phyloP scores from a whole-genome alignment of 768 basidiomycete genomes.

The Suillus subluteus region DNA sequence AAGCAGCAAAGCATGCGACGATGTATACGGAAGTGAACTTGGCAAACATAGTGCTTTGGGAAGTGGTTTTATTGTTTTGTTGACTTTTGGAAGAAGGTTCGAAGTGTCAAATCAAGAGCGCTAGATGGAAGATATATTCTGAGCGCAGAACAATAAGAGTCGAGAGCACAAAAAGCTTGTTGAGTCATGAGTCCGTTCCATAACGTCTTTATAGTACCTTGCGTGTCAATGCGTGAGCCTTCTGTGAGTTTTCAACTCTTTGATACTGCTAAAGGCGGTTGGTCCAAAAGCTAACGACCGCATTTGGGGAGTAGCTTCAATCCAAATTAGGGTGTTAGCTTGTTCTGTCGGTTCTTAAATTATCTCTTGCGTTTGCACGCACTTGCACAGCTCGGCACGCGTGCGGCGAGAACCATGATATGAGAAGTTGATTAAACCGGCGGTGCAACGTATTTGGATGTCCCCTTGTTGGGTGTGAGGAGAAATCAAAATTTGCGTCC shows the following conservation, averaged over 20 bases:
- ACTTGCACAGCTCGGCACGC: not conserved
- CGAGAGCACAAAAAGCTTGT: slow-evolving; percentile 20
- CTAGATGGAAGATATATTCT: slow-evolving; percentile 10
- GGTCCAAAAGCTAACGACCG: slow-evolving; percentile 21
- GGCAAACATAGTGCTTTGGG: slow-evolving; percentile 27
- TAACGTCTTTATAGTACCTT: slow-evolving; percentile 30
- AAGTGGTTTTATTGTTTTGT: slow-evolving; percentile 32
- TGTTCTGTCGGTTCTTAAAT: slow-evolving; percentile 21
- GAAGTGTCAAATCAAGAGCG: slow-evolving; percentile 5
- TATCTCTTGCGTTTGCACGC: not conserved
- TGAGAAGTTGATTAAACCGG: not conserved
- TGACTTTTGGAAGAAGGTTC: slow-evolving; percentile 1
- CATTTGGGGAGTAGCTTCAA: slow-evolving; percentile 27
- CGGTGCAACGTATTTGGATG: slow-evolving; percentile 18
- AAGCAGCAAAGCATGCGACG: slow-evolving; percentile 29
- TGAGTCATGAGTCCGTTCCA: slow-evolving; percentile 17
- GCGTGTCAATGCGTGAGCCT: not conserved
- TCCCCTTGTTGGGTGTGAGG: slow-evolving; percentile 26
- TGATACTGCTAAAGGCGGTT: slow-evolving; percentile 32
- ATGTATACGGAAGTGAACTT: slow-evolving; percentile 34
- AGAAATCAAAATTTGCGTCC: not conserved
- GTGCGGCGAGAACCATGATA: not conserved
- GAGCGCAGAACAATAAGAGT: slow-evolving; percentile 36
- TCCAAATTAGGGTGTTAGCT: slow-evolving; percentile 31
- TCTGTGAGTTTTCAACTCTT: slow-evolving; percentile 14